A percentile compares a stretch with the other conserved stretches of the same genome.
These are phyloP conservation scores for Kurtzmaniella cleridarum DNA, from an alignment of 805 yeast species.

Conservation along the genomic window DNA sequence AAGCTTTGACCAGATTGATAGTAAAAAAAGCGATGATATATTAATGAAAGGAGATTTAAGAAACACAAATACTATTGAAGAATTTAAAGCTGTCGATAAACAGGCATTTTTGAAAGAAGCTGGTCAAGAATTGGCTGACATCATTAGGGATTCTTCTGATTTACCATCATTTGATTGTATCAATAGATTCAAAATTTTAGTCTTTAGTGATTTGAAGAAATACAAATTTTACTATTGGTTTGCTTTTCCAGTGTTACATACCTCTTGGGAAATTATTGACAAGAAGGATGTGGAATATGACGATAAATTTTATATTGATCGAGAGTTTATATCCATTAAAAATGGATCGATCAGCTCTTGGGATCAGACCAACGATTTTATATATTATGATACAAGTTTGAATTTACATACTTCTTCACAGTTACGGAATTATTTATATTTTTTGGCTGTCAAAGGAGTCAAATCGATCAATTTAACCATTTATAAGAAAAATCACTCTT, in stretches of 20 bases:
- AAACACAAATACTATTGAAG: conserved; percentile 82
- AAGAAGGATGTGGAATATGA: background rate
- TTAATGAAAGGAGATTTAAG: conserved; percentile 29
- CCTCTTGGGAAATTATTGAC: conserved; percentile 40
- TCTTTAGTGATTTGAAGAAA: conserved; percentile 86
- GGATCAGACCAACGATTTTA: conserved; percentile 12
- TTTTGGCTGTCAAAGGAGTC: conserved; percentile 28
- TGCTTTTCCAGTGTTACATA: conserved; percentile 62
- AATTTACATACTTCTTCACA: conserved; percentile 43
- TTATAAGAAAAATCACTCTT: conserved; percentile 16
- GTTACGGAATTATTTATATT: conserved; percentile 53
- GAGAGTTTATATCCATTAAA: background rate
- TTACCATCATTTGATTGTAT: conserved; percentile 29
- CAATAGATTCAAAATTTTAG: conserved; percentile 33
- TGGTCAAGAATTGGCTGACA: conserved; percentile 21
- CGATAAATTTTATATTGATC: background rate
- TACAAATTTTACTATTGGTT: conserved; percentile 89
- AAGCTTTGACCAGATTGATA: conserved; percentile 19
- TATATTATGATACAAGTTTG: conserved; percentile 29
- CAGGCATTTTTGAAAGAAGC: conserved; percentile 42
- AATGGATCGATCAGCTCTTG: background rate
- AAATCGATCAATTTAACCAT: conserved; percentile 16
- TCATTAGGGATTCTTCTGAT: conserved; percentile 26
- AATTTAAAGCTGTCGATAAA: conserved; percentile 70
- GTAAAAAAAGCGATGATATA: conserved; percentile 11